Evolutionary conservation across 2,329 filamentous ascomycete species (phyloP).

Genomic region (Diaporthe velutina): DNA sequence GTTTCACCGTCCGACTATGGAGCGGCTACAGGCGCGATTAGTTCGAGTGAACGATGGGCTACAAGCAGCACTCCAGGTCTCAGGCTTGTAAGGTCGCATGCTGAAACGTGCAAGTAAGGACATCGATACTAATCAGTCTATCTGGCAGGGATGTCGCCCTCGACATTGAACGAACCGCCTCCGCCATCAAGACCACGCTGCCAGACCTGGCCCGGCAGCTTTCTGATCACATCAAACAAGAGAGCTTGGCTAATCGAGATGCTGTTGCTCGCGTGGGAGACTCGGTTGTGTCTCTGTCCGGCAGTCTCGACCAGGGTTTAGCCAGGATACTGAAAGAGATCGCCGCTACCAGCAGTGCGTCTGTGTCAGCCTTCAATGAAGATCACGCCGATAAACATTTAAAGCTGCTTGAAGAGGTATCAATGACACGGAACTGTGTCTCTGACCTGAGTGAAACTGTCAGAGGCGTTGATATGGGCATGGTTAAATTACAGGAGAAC

Average conservation of each 20-base stretch:
- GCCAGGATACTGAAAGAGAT: not conserved
- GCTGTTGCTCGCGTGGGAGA: not conserved
- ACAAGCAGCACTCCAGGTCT: not conserved
- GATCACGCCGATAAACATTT: not conserved
- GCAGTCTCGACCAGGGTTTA: not conserved
- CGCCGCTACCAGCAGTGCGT: not conserved
- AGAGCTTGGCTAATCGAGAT: not conserved
- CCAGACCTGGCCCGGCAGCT: not conserved
- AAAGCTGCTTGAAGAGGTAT: not conserved
- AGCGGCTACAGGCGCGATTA: not conserved
- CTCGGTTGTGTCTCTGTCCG: not conserved
- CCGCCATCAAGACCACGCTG: not conserved
- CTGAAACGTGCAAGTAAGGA: not conserved
- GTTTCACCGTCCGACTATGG: constrained; percentile 10
- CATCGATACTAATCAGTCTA: not conserved
- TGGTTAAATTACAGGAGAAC: not conserved
- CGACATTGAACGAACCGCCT: not conserved
- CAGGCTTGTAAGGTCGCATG: not conserved
- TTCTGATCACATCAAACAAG: not conserved
- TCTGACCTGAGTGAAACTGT: not conserved
- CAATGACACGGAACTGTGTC: not conserved
- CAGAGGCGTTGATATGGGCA: not conserved
- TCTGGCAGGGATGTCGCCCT: not conserved
- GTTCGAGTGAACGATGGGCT: not conserved
- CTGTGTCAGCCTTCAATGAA: not conserved